These are phyloP conservation scores for Acidomyces sp. DNA, from an alignment of 495 filamentous ascomycete genomes.

Conservation along the genomic window DNA sequence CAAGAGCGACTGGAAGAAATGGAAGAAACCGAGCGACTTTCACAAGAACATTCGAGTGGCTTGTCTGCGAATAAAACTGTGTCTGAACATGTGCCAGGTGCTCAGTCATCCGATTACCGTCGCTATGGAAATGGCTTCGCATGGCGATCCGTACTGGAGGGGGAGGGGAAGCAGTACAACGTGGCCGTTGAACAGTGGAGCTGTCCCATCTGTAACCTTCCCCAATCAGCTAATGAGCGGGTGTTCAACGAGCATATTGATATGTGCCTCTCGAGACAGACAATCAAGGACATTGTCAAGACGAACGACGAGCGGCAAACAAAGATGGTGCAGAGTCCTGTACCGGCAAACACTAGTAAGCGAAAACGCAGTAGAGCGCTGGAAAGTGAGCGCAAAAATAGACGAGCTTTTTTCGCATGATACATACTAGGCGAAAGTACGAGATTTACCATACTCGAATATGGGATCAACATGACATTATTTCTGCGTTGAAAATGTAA, in stretches of 20 bases:
- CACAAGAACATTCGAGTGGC: conserved; percentile 37
- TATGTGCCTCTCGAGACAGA: conserved; percentile 71
- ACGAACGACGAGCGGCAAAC: conserved; percentile 19
- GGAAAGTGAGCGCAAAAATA: conserved; percentile 4
- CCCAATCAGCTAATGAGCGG: conserved; percentile 61
- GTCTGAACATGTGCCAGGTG: background rate
- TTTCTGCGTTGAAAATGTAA: too few relatives aligned
- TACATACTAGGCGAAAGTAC: too few relatives aligned
- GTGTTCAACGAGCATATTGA: conserved; percentile 91
- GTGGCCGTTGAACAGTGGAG: conserved; percentile 47
- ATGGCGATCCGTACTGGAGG: conserved; percentile 30
- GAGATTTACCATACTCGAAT: too few relatives aligned
- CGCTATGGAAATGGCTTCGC: conserved; percentile 31
- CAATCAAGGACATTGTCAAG: conserved; percentile 70
- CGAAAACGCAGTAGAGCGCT: conserved; percentile 15
- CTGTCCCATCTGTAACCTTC: conserved; percentile 71
- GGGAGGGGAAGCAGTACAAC: conserved; percentile 19
- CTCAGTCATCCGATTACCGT: conserved; percentile 10
- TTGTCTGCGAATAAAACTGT: background rate
- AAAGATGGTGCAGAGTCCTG: background rate
- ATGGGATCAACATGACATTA: too few relatives aligned
- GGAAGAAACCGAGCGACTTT: conserved; percentile 48
- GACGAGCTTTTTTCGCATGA: conserved; percentile 14
- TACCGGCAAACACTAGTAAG: conserved; percentile 10
- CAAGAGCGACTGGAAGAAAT: conserved; percentile 54